A percentile compares a stretch with the other conserved stretches of the same genome.
Conservation (phyloP, 768 basidiomycete genomes). For the Porphyrellus cyaneotinctus region DNA sequence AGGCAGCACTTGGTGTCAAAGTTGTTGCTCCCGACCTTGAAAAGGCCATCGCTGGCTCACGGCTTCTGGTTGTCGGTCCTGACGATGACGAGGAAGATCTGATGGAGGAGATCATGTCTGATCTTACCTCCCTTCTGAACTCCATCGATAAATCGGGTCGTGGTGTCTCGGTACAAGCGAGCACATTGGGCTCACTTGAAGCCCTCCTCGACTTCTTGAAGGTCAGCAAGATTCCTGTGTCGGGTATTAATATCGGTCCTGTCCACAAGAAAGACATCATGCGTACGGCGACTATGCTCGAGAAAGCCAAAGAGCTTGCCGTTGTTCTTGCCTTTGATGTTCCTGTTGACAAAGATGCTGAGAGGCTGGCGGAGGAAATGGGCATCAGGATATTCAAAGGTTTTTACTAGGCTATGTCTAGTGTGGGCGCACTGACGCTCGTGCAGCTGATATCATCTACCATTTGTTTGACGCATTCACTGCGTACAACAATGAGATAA, state of each 20-base stretch:
- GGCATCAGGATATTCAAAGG: constrained; percentile 94
- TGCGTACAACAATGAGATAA: constrained; percentile 87
- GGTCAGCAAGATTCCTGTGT: constrained; percentile 93
- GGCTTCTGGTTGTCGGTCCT: constrained; percentile 85
- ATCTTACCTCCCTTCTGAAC: constrained; percentile 81
- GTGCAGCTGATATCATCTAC: constrained; percentile 94
- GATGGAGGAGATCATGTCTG: constrained; percentile 94
- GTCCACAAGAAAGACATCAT: constrained; percentile 95
- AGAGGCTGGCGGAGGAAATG: constrained; percentile 87
- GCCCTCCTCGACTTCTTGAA: constrained; percentile 95
- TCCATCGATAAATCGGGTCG: constrained; percentile 94
- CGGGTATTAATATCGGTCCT: constrained; percentile 95
- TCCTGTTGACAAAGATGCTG: constrained; percentile 87
- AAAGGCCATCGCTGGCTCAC: constrained; percentile 96
- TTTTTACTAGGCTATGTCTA: constrained; percentile 28
- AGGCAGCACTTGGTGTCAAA: constrained; percentile 95
- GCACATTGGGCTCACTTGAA: constrained; percentile 94
- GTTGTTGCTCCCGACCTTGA: constrained; percentile 92
- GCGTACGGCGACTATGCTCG: constrained; percentile 89
- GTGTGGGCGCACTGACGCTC: not conserved
- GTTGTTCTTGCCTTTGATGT: constrained; percentile 98
- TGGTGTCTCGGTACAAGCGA: constrained; percentile 96
- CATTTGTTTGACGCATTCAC: constrained; percentile 96
- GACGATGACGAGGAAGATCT: constrained; percentile 97
- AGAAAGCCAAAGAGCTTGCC: constrained; percentile 92